These are phyloP conservation scores for Backusella mclennaniae DNA, from an alignment of 192 early-diverging fungal genomes.

Conservation along the genomic window DNA sequence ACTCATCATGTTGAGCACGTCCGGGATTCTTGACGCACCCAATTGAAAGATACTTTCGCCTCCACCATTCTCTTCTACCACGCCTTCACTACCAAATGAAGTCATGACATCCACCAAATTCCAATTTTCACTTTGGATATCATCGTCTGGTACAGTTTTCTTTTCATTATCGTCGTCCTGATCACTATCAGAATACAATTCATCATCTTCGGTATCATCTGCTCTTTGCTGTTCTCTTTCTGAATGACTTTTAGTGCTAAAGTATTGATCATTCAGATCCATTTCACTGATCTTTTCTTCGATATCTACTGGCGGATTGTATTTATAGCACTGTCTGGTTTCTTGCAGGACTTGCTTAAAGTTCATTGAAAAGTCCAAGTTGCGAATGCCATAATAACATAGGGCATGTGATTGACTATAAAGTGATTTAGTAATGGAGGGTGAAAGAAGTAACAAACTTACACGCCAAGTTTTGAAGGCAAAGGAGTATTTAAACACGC, in stretches of 20 bases:
- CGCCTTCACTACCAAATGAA: slow-evolving; percentile 9
- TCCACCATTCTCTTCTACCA: not conserved
- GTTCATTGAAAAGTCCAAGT: slow-evolving; percentile 18
- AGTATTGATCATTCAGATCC: slow-evolving; percentile 4
- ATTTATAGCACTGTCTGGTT: slow-evolving; percentile 19
- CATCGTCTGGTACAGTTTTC: not conserved
- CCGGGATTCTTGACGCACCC: slow-evolving; percentile 25
- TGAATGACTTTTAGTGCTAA: not conserved
- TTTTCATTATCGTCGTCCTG: not conserved
- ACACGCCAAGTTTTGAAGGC: slow-evolving; percentile 46
- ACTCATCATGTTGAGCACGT: slow-evolving; percentile 28
- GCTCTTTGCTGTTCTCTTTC: not conserved
- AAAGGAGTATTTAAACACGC: slow-evolving; percentile 40
- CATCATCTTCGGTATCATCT: slow-evolving; percentile 3
- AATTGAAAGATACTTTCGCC: slow-evolving; percentile 28
- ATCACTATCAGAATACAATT: slow-evolving; percentile 11
- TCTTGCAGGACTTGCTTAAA: slow-evolving; percentile 28
- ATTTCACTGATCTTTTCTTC: slow-evolving; percentile 4
- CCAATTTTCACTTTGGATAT: slow-evolving; percentile 26
- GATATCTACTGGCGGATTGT: not conserved
- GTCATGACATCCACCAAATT: slow-evolving; percentile 36
- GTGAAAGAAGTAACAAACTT: slow-evolving; percentile 8
- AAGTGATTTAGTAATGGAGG: not conserved
- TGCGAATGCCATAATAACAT: slow-evolving; percentile 7
- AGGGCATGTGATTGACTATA: slow-evolving; percentile 34